Evolutionary conservation across 2,329 filamentous ascomycete genomes (phyloP), one percentile per base, ranked within the genome.

Genomic region (Tolypocladium ovalisporum): DNA sequence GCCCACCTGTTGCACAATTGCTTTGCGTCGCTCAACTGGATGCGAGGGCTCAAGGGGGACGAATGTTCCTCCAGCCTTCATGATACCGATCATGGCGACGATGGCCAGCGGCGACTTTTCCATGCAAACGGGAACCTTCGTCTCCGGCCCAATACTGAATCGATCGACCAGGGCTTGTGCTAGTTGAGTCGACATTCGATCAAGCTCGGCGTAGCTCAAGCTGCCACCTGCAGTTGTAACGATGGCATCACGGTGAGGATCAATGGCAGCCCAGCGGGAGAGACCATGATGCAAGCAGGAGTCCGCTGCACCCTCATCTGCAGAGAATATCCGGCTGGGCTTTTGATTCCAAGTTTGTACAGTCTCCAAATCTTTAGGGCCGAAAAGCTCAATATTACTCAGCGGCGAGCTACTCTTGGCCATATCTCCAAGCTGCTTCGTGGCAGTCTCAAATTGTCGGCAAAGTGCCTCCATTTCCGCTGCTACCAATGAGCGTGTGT

Each of bases 61-160:
- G 52, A 61, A 63, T 60, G 37, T 64, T 19, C 60, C 66, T 10
- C 67, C 68, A 7, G 64, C 61, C 49, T 67, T 66, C 36, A 68
- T 58, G n/a, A 69, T 58, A 10, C 58, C 66, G 19, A 68, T 32
- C 37, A 65, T 61, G 3, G 62, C 58, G 2, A 67, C 57, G 2
- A 61, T 15, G 27, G 61, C 60, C 57, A 58, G 61, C 17, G 51
- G 29, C 15, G 58, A 64, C 57, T 67, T 61, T 19, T 60, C 60
- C 22, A 61, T 60, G n/a, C 32, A 54, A 9, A 58, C 15, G 3
- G 56, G 55, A 8, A 61, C 53, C 5, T 49, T 40, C 1, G 44
- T 52, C 15, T 40, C 57, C 12, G 52, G 6, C 1, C 27, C 34
- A 3, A 58, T 40, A 29, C 22, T 35, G 49, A 32, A 34, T 13